phyloP scores from a whole-genome alignment of 805 yeast species.

The Geotrichum ghanense region DNA sequence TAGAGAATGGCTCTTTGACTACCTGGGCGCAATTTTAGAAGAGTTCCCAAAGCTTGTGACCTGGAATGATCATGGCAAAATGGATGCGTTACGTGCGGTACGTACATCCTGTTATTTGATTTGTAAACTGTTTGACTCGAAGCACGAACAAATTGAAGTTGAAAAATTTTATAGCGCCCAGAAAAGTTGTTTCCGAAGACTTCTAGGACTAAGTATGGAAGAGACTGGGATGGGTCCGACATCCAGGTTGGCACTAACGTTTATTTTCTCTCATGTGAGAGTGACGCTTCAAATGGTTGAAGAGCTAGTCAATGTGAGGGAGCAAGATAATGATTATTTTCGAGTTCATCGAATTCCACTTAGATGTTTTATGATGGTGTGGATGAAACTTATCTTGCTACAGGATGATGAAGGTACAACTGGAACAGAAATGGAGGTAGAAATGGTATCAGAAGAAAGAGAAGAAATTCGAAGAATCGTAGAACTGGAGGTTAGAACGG shows the following conservation, averaged over 20 bases:
- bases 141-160: not conserved
- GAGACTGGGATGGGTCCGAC: not conserved
- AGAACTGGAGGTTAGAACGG: not conserved
- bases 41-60: not conserved
- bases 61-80: not conserved
- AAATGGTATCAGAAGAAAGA: not conserved
- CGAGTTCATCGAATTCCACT: not conserved
- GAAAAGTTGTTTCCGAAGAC: not conserved
- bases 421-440: not conserved
- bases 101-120: not conserved
- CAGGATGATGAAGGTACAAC: not conserved
- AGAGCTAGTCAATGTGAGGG: not conserved
- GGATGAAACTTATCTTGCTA: not conserved
- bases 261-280: not conserved
- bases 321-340: not conserved
- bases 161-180: not conserved
- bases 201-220: not conserved
- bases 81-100: not conserved
- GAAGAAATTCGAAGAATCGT: not conserved
- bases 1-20: not conserved
- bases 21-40: not conserved
- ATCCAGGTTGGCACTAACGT: not conserved
- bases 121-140: not conserved
- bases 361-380: slow-evolving; percentile 1
- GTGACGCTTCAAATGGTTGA: not conserved